A percentile compares a stretch with the other conserved stretches of the same genome.
These are phyloP conservation scores for Noccaea caerulescens DNA, from an alignment of 345 rosid genomes.

Conservation along the genomic window DNA sequence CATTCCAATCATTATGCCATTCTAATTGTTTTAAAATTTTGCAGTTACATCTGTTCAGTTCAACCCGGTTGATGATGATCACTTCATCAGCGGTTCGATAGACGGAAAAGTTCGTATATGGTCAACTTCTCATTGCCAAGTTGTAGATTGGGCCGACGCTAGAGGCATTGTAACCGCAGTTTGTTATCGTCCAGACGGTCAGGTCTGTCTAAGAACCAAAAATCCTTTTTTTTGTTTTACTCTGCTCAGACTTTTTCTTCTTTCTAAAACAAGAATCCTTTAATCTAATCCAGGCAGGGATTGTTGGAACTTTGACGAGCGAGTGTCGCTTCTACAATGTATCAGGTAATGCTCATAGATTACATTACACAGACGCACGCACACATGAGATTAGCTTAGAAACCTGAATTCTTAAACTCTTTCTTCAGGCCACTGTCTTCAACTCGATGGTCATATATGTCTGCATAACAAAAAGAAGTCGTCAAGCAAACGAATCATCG, in stretches of 20 bases:
- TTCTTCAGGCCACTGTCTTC: conserved; percentile 66
- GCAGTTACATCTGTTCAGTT: conserved; percentile 88
- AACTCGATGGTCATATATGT: conserved; percentile 70
- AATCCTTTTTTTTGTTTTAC: background rate
- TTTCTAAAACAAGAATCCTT: conserved; percentile 7
- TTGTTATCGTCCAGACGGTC: conserved; percentile 84
- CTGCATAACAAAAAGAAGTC: conserved; percentile 75
- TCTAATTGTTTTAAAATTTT: background rate
- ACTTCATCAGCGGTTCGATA: conserved; percentile 84
- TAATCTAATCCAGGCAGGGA: conserved; percentile 48
- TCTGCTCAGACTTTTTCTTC: background rate
- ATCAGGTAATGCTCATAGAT: conserved; percentile 47
- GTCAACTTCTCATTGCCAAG: conserved; percentile 65
- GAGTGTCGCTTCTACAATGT: conserved; percentile 62
- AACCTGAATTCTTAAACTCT: background rate
- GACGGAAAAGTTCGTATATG: conserved; percentile 91
- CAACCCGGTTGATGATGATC: conserved; percentile 72
- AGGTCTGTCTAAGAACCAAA: conserved; percentile 51
- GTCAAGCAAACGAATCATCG: conserved; percentile 69
- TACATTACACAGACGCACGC: background rate
- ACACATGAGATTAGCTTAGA: conserved; percentile 2
- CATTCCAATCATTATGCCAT: background rate
- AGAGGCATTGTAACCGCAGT: conserved; percentile 80
- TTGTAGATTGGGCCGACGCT: conserved; percentile 78
- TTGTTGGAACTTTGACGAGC: conserved; percentile 60